Conservation (phyloP, 768 basidiomycete genomes). For the Krasilnikovozyma curviuscula region DNA sequence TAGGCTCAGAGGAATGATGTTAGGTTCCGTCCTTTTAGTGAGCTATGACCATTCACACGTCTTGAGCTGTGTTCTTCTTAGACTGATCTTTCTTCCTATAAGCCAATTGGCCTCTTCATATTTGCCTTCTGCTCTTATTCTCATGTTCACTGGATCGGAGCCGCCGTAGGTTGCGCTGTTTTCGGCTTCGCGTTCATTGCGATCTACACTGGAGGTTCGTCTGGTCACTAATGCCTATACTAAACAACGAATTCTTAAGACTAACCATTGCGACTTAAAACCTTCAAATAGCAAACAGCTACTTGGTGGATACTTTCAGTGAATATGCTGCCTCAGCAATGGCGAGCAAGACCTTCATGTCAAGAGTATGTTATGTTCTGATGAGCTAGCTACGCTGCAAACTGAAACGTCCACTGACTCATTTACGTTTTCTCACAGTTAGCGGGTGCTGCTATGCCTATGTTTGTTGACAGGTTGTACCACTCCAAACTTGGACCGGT, state of each 20-base stretch:
- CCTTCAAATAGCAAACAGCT: slow-evolving; percentile 2
- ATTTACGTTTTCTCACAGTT: too few species aligned
- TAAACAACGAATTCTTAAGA: too few species aligned
- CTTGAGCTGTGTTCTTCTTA: too few species aligned
- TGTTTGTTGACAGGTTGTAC: slow-evolving; percentile 8
- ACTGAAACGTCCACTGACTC: too few species aligned
- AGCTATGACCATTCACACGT: too few species aligned
- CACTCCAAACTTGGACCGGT: too few species aligned
- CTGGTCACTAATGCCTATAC: too few species aligned
- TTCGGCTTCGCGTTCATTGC: slow-evolving; percentile 6
- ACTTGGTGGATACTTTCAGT: slow-evolving; percentile 4
- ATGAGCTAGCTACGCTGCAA: too few species aligned
- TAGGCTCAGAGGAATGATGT: slow-evolving; percentile 5
- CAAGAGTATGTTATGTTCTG: too few species aligned
- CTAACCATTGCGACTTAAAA: too few species aligned
- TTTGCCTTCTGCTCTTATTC: slow-evolving; percentile 2
- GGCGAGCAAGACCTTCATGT: slow-evolving; percentile 6
- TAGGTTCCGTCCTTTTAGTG: slow-evolving; percentile 4
- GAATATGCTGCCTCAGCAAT: slow-evolving; percentile 5
- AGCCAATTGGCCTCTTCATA: slow-evolving; percentile 8
- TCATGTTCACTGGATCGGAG: slow-evolving; percentile 8
- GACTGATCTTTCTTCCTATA: too few species aligned
- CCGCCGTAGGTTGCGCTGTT: not conserved
- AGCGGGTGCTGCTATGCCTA: slow-evolving; percentile 3
- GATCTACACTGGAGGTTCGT: too few species aligned